Evolutionary conservation across 2,329 filamentous ascomycete genomes (phyloP), one percentile per base, ranked within the genome.

Genomic region (Cladorrhinum sp.): DNA sequence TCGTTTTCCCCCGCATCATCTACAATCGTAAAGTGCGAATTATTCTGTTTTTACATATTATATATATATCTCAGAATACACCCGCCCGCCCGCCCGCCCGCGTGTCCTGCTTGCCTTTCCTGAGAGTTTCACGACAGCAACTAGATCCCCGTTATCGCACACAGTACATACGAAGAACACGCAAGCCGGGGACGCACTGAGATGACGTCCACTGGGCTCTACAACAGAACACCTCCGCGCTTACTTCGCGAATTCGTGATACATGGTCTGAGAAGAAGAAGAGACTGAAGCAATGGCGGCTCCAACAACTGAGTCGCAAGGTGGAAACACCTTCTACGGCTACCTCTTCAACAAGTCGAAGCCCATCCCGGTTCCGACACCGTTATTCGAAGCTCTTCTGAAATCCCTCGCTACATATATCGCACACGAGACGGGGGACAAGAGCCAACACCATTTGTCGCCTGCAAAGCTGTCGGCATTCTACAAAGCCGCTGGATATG

Each of bases 381-480:
- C 83, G 56, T 73, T 87, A 50, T 80, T 93, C 25, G 83, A 89
- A 72, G 85, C 86, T 58, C 78, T 93, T 29, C 79, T 92, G 65
- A 76, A 85, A 67, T 86, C 87, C 29, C 85, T 93, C 66, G 88
- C 85, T 50, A 80, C 82, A 60, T 77, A 90, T 69, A 89, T 92
- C 71, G 90, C 93, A 81, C 75, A 86, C 75, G 76, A 86, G 54
- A 76, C 89, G 62, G 85, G 85, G 59, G 84, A 88, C 71, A 81
- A 76, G 66, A 77, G 78, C 25, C 77, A 80, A 22, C 74, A 74
- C 45, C 73, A 78, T 54, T 73, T 90, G 38, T 89, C 83, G 5
- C 88, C 89, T 0, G 76, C 81, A 56, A 92, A 92, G 71, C 77
- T 93, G 48, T 87, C 90, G n/a, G 79, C 83, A 41, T 93, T 92